phyloP scores from a whole-genome alignment of 1,284 basidiomycete genomes.

The Singerocomus rubriflavus region DNA sequence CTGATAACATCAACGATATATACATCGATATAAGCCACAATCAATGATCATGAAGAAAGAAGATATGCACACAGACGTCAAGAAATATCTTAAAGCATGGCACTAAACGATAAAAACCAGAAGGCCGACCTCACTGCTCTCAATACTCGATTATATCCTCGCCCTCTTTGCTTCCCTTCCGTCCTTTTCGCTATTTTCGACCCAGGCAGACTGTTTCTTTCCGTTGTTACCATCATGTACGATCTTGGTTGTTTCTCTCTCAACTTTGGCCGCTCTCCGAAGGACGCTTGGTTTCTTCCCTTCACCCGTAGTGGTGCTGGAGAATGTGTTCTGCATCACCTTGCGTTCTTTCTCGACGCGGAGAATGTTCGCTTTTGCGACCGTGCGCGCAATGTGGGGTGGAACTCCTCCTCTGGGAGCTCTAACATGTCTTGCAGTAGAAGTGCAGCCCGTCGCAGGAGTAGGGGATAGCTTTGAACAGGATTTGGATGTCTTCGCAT shows the following conservation, averaged over 20 bases:
- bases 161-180: constrained; percentile 18
- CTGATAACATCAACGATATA: constrained; percentile 1
- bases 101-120: not conserved
- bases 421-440: constrained; percentile 8
- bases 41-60: constrained; percentile 13
- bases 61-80: constrained; percentile 3
- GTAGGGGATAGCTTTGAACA: not conserved
- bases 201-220: constrained; percentile 3
- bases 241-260: constrained; percentile 4
- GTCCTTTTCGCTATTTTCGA: constrained; percentile 2
- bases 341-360: constrained; percentile 26
- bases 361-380: constrained; percentile 29
- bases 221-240: not conserved
- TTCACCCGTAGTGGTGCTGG: not conserved
- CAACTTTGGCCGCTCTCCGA: constrained; percentile 1
- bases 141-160: constrained; percentile 7
- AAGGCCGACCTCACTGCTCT: not conserved
- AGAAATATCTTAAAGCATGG: constrained; percentile 14
- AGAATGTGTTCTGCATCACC: constrained; percentile 16
- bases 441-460: not conserved
- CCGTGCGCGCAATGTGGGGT: constrained; percentile 30
- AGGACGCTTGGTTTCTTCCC: constrained; percentile 30
- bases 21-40: constrained; percentile 2
- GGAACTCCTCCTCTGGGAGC: constrained; percentile 32
- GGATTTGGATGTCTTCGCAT: constrained; percentile 11